Conservation (phyloP, 495 filamentous ascomycete species). For the Xylaria longipes region DNA sequence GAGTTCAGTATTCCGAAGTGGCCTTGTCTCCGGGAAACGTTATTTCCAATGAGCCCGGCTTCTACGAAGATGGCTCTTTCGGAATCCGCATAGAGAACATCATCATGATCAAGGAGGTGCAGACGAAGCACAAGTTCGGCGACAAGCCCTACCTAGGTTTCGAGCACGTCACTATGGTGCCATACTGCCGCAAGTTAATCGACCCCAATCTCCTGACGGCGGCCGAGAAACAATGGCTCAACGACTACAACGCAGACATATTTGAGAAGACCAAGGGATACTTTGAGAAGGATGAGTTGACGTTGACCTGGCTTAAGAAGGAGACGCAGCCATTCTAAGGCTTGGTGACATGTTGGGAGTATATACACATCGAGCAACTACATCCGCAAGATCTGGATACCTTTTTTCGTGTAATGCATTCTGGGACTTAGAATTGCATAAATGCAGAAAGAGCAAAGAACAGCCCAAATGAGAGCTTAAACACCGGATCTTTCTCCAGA, state of each 20-base stretch:
- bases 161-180: conserved; percentile 96
- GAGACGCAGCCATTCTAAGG: conserved; percentile 68
- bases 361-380: conserved; percentile 20
- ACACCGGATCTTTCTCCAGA: conserved; percentile 70
- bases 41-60: conserved; percentile 93
- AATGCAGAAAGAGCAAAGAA: conserved; percentile 83
- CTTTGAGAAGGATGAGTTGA: conserved; percentile 74
- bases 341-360: conserved; percentile 2
- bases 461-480: conserved; percentile 78
- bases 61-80: conserved; percentile 96
- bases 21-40: conserved; percentile 90
- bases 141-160: conserved; percentile 95
- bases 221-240: conserved; percentile 86
- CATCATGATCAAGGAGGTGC: conserved; percentile 83
- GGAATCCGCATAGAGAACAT: conserved; percentile 99
- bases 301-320: conserved; percentile 80
- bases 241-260: conserved; percentile 83
- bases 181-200: conserved; percentile 89
- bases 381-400: background rate
- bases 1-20: conserved; percentile 90
- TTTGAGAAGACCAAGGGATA: conserved; percentile 81
- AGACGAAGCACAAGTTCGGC: conserved; percentile 87
- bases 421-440: conserved; percentile 60
- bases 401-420: conserved; percentile 13
- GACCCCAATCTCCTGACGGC: conserved; percentile 74